Percentiles rank a stretch among this genome's conserved stretches.
Conservation (phyloP, 2,329 filamentous ascomycete species). For the Pseudogymnoascus sp. region DNA sequence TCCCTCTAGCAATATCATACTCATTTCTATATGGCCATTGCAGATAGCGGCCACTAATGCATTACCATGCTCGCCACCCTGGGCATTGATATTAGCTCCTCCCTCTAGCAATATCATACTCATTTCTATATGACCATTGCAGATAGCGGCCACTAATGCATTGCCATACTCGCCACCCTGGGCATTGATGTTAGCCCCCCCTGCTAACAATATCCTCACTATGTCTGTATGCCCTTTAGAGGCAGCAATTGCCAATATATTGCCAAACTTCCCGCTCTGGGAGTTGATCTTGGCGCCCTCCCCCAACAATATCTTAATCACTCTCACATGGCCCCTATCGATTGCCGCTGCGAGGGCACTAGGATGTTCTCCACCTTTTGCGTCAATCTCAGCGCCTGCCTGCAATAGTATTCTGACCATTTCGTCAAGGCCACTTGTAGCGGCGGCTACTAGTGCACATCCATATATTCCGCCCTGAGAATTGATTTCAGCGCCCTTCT, state of each 20-base stretch:
- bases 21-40: slow-evolving; percentile 29
- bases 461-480: neutral
- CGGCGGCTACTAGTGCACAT: neutral
- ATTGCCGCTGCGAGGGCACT: neutral
- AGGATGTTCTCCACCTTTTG: neutral
- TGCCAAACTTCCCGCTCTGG: neutral
- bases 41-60: neutral
- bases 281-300: neutral
- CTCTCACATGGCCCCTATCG: neutral
- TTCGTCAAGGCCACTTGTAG: neutral
- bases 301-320: neutral
- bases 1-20: slow-evolving; percentile 20
- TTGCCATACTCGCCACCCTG: neutral
- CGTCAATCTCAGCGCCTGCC: neutral
- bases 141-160: neutral
- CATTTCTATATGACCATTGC: slow-evolving; percentile 29
- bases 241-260: neutral
- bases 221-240: slow-evolving; percentile 29
- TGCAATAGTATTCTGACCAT: neutral
- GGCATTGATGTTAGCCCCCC: neutral
- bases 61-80: neutral
- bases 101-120: slow-evolving; percentile 19
- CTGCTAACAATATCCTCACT: slow-evolving; percentile 19
- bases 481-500: neutral
- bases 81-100: neutral